Base-by-base conservation (phyloP, 2,329 filamentous ascomycete species). In the Lachnellula cervina region DNA sequence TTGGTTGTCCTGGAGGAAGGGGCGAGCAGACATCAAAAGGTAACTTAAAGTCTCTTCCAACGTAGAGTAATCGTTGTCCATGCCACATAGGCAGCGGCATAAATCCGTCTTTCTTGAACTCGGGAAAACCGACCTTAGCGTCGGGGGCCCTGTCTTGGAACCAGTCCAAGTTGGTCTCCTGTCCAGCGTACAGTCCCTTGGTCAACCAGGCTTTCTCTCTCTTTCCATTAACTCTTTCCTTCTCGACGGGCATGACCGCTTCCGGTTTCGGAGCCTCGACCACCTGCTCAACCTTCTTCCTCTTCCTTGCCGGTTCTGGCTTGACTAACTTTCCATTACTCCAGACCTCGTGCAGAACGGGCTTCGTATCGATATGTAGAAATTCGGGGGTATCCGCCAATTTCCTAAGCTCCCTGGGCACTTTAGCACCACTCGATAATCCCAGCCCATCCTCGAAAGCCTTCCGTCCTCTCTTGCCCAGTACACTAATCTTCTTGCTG, bases 11-110 rank as follows among this genome's bases (percentile, higher is more conserved):
- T 1, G 86, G 83, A 3, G 90, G 88, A 19, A 96, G 80, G 2
- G 93, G 93, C 52, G 90, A 89, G 76, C 93, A 97, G 48, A 96
- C 79, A 69, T 96, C 88, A 67, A 84, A 97, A 0, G 94, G 94
- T 32, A 99, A 76, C 71, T 90, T 90, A 73, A 96, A 97, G 69
- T 95, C 86, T 50, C 88, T 80, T 14, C 87, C 87, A 57, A 81
- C 77, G 52, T 91, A 80, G 56, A 97, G 72, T 52, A 87, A 76
- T 50, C 86, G 82, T 58, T 90, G 75, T 2, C 89, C 89, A 54
- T 82, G 82, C 69, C 89, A 96, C 73, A 95, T 89, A 35, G 90
- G 91, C 60, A 88, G 69, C 3, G 90, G 90, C 61, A 96, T 76
- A 13, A 79, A 71, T 55, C 72, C 79, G 69, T 84, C 86, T 46